Base-by-base conservation (phyloP, 306 rosid genomes). In the Fragaria iinumae region DNA sequence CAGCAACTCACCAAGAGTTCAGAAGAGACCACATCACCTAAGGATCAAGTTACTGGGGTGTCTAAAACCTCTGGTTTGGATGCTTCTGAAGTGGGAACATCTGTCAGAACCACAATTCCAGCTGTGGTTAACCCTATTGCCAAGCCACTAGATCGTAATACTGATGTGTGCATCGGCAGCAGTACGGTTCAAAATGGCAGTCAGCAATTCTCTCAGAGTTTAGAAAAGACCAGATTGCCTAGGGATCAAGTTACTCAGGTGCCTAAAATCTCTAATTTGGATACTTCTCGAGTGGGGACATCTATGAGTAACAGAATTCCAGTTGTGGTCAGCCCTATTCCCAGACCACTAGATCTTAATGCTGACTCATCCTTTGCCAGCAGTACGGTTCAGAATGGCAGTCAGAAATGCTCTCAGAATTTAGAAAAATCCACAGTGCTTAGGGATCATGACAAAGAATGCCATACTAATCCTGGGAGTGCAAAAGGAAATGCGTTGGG, bases 331-430 rank as follows among this genome's bases (percentile, higher is more conserved):
- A 38, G 10, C 17, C 29, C 48, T 20, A 38, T 66, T 8, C 48
- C 47, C 23, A 57, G 79, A 64, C 64, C 73, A 14, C 77, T 84
- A 72, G 96, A 89, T 88, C 96, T 93, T 65, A 91, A 91, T 65
- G 44, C 83, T 27, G 90, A 87, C 72, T 83, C 74, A 32, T 55
- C 78, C 49, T 36, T 67, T 52, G 73, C 89, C 57, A 82, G 72
- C 77, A 66, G 20, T 18, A 38, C 13, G 17, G 70, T 38, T 66
- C 47, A 18, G 16, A 20, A 18, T 66, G 1, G 14, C 48, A 66
- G 48, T 66, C 48, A 38, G 70, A 45, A 38, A 66, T 38, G 70
- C 17, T 18, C 48, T 66, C 70, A 66, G 70, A 20, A 38, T 66
- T 10, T 18, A 9, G 70, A 66, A 20, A 66, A 38, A 27, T 36